phyloP scores from a whole-genome alignment of 176 grass and related monocot genomes.

The Triticum aestivum region DNA sequence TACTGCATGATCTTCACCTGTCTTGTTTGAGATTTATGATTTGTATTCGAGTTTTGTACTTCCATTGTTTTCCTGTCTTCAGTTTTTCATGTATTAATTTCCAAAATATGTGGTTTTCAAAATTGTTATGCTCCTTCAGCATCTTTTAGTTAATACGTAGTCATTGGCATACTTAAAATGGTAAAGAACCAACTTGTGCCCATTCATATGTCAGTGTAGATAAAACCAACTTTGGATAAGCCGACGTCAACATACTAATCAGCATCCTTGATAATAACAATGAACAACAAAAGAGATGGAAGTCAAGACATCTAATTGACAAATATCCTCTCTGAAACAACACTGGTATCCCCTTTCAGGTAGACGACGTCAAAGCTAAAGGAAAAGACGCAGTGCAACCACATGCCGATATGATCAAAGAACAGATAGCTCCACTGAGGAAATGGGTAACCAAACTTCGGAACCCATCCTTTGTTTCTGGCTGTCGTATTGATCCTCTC shows the following conservation, averaged over 20 bases:
- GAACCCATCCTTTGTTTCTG: too few species aligned
- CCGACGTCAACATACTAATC: neutral
- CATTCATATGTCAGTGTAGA: neutral
- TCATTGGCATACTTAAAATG: neutral
- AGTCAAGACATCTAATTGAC: neutral
- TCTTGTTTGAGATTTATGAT: too few species aligned
- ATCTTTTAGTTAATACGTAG: neutral
- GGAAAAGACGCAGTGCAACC: constrained; percentile 69
- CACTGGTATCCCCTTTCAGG: constrained; percentile 33
- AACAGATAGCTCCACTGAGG: constrained; percentile 71
- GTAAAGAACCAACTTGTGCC: too few species aligned
- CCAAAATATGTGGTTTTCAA: too few species aligned
- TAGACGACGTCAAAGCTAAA: constrained; percentile 64
- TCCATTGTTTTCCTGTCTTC: too few species aligned
- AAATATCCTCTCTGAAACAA: neutral
- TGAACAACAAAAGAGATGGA: neutral
- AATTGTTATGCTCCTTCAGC: too few species aligned
- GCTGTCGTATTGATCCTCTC: neutral
- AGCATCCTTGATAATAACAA: neutral
- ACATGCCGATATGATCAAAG: constrained; percentile 62
- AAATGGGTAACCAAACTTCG: constrained; percentile 58
- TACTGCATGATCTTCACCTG: too few species aligned
- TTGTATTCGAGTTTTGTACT: too few species aligned
- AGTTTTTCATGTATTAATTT: too few species aligned
- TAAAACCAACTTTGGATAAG: neutral